These are phyloP conservation scores for Comarum palustre DNA, from an alignment of 306 rosid species.

Conservation along the genomic window DNA sequence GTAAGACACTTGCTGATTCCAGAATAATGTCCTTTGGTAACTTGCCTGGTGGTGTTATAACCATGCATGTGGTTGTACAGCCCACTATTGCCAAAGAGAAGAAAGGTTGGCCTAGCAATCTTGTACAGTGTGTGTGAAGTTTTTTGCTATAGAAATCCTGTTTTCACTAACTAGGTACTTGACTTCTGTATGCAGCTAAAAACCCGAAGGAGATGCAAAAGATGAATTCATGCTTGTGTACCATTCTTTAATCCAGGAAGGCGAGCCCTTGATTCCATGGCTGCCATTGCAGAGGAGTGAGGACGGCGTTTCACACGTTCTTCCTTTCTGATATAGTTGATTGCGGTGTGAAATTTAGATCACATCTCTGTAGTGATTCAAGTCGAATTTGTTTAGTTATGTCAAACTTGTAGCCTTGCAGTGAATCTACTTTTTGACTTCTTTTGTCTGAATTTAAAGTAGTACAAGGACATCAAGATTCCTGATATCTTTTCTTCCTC, in stretches of 20 bases:
- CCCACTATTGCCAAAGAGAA: conserved; percentile 48
- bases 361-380: neutral
- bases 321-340: neutral
- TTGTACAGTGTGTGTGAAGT: neutral
- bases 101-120: conserved; percentile 41
- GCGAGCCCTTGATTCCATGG: neutral
- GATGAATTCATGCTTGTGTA: conserved; percentile 60
- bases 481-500: neutral
- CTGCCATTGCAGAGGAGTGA: conserved; percentile 9
- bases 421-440: neutral
- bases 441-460: neutral
- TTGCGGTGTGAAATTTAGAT: neutral
- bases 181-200: conserved; percentile 37
- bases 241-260: conserved; percentile 50
- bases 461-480: neutral
- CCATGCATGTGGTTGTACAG: conserved; percentile 69
- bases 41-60: conserved; percentile 49
- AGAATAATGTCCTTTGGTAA: conserved; percentile 43
- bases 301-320: neutral
- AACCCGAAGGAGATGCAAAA: conserved; percentile 39
- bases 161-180: neutral
- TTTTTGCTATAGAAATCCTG: too few relatives aligned
- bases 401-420: neutral
- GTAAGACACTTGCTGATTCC: conserved; percentile 62
- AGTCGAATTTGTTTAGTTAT: neutral